Evolutionary conservation across 1,284 basidiomycete genomes (phyloP), one percentile per base, ranked within the genome.

Genomic region (Trichosporon coremiiforme): DNA sequence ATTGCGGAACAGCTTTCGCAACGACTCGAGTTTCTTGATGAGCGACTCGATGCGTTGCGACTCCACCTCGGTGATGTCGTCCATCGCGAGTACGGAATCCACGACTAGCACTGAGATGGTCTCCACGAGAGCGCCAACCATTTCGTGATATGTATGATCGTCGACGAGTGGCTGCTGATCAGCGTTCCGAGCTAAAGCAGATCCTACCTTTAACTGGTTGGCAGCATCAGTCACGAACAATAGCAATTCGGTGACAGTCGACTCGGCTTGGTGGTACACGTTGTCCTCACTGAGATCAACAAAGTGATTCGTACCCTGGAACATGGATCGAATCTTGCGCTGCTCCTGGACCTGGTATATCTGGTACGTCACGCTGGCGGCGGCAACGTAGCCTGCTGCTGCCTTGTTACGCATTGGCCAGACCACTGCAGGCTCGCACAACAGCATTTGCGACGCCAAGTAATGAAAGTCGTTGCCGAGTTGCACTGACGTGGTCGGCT

Each of bases 31-130:
- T 53, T 91, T 89, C 70, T 89, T 88, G 81, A 94, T 91, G 0
- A 98, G 85, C 77, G 92, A 89, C 75, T 90, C 91, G 38, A 99
- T 84, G 62, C 89, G 87, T 74, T 92, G 90, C 4, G 94, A 96
- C 76, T 98, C 95, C 10, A 89, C 86, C 77, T 94, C 95, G 0
- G 94, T 91, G 75, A 99, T 98, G 82, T 99, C 96, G 1, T 88
- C 87, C 65, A 98, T 85, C 0, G 88, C 89, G 62, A 95, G 85
- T 13, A 98, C 87, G 75, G 92, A 91, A 63, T 87, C 86, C 10
- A 95, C 85, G 4, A 97, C 87, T 2, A 88, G 86, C 3, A 85
- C 85, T 36, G 96, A 85, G 2, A 90, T 89, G 12, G 88, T 86
- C 70, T 98, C 90, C 13, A 92, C 88, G 12, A 97, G 82, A 17